These are phyloP conservation scores for Saccharum officinarum DNA, from an alignment of 176 grass and related monocot genomes.

Conservation along the genomic window DNA sequence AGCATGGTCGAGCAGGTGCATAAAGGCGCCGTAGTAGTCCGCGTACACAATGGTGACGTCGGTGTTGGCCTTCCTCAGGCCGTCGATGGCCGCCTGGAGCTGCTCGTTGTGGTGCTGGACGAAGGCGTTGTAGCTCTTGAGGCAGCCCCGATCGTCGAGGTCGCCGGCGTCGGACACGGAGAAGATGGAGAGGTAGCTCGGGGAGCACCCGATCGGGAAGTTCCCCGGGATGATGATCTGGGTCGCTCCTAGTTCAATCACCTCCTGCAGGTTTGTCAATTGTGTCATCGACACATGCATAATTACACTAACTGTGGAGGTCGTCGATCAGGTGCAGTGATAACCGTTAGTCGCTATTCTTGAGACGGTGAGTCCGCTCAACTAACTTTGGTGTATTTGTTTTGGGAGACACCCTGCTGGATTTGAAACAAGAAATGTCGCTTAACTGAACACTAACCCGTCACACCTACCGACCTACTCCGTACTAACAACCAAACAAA, in stretches of 20 bases:
- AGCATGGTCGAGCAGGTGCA: conserved; percentile 68
- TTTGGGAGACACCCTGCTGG: neutral
- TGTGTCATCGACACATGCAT: neutral
- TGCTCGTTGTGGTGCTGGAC: conserved; percentile 69
- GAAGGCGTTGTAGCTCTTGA: conserved; percentile 79
- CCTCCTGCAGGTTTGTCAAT: conserved; percentile 35
- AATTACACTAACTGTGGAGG: too few relatives aligned
- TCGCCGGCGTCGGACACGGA: neutral
- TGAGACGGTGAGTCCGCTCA: conserved; percentile 14
- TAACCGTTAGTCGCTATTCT: neutral
- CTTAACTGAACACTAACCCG: neutral
- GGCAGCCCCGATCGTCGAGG: conserved; percentile 61
- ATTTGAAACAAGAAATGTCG: neutral
- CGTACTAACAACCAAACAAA: too few relatives aligned
- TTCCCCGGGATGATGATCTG: conserved; percentile 77
- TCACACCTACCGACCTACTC: too few relatives aligned
- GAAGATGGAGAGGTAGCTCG: conserved; percentile 88
- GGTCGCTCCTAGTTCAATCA: conserved; percentile 65
- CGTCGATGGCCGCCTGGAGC: conserved; percentile 50
- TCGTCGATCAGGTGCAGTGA: too few relatives aligned
- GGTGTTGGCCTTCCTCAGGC: conserved; percentile 49
- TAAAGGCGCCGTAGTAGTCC: conserved; percentile 79
- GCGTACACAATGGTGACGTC: conserved; percentile 66
- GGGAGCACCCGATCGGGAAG: conserved; percentile 83
- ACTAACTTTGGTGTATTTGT: neutral